Percentiles rank a stretch among this genome's conserved stretches.
These are phyloP conservation scores for Rubia peregrina DNA, from an alignment of 305 asterid species.

Conservation along the genomic window DNA sequence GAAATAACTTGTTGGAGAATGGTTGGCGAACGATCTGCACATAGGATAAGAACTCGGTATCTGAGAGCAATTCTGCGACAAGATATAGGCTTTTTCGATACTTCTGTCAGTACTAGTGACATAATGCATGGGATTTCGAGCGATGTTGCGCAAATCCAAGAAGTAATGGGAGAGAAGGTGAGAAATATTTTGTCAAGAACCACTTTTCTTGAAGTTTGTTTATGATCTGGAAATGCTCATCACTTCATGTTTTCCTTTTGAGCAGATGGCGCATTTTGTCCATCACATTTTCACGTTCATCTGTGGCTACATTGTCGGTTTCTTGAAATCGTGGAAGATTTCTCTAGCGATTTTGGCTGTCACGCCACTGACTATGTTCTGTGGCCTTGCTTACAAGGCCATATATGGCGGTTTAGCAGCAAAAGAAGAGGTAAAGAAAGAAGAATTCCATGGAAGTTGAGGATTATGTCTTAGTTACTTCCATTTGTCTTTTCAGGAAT, in stretches of 20 bases:
- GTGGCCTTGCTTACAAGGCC: conserved; percentile 77
- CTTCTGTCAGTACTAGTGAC: conserved; percentile 58
- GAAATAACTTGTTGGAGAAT: conserved; percentile 85
- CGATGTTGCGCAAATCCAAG: conserved; percentile 88
- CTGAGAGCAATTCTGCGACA: conserved; percentile 69
- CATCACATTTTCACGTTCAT: conserved; percentile 77
- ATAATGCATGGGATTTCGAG: conserved; percentile 91
- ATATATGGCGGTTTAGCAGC: conserved; percentile 67
- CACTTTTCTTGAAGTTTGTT: not conserved
- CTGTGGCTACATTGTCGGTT: conserved; percentile 65
- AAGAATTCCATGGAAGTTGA: not conserved
- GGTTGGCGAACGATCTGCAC: conserved; percentile 80
- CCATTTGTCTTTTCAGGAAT: conserved; percentile 32
- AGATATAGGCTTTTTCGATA: conserved; percentile 73
- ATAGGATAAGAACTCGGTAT: conserved; percentile 67
- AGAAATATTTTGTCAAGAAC: not conserved
- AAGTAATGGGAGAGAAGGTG: conserved; percentile 91
- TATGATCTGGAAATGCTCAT: conserved; percentile 1
- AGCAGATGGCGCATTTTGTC: conserved; percentile 81
- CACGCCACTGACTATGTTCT: conserved; percentile 73
- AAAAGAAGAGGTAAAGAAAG: conserved; percentile 66
- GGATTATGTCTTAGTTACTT: not conserved
- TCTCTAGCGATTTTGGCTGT: conserved; percentile 73
- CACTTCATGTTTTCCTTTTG: conserved; percentile 7
- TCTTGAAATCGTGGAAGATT: conserved; percentile 57